Evolutionary conservation across 1,284 basidiomycete genomes (phyloP), one percentile per base, ranked within the genome.

Genomic region (Tilletia setariae): DNA sequence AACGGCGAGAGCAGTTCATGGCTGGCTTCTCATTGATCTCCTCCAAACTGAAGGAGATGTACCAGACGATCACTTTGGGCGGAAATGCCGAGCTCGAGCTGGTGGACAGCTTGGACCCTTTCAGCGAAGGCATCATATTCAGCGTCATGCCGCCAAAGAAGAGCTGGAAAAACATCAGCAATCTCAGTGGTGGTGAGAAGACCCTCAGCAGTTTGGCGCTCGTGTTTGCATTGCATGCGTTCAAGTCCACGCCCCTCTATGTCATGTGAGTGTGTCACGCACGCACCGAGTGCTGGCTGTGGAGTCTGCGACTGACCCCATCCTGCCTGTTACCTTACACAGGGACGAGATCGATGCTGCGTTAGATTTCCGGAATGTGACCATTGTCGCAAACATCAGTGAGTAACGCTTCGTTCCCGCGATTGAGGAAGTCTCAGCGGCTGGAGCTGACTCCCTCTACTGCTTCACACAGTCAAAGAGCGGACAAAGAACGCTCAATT

Each of bases 101-200:
- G 53, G 95, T 98, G 46, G 96, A 99, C 82, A 94, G 91, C 78
- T 90, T 98, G 88, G 96, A 98, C 84, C 96, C 95, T 0, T 98
- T 98, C 86, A 92, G 93, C 0, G 95, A 98, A 83, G 95, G 95
- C 25, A 95, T 96, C 84, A 91, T 95, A 73, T 97, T 96, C 85
- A 93, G 91, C 76, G 94, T 99, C 72, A 98, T 98, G 95, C 95
- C 96, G 3, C 96, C 96, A 0, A 98, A 98, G 86, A 99, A 98
- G 88, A 95, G 91, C 81, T 98, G 95, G 94, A 92, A 83, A 72
- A 95, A 96, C 73, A 98, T 98, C 66, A 94, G 92, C 32, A 98
- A 98, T 84, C 84, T 99, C 62, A 97, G 94, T 1, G 95, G 95
- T 42, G 95, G 96, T 63, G 96, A 98, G 9, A 79, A 94, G 92